Conservation (phyloP, 1,284 basidiomycete species). For the Xanthoconium separans region DNA sequence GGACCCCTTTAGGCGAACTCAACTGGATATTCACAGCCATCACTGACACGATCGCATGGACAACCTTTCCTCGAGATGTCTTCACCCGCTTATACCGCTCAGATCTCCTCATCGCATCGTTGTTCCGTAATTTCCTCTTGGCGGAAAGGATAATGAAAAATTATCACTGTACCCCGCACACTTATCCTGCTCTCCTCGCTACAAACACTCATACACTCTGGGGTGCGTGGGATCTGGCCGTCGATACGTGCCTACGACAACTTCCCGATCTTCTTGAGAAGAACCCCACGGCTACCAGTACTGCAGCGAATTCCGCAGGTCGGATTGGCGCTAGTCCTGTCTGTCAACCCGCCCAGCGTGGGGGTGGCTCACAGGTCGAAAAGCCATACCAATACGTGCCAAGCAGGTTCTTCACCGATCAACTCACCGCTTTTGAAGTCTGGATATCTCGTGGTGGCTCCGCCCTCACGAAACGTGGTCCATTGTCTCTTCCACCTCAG, state of each 20-base stretch:
- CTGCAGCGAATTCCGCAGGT: conserved; percentile 23
- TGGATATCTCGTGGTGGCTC: conserved; percentile 94
- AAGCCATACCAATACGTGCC: conserved; percentile 73
- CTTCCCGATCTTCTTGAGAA: conserved; percentile 84
- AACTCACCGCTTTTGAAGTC: conserved; percentile 96
- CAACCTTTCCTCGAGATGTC: conserved; percentile 89
- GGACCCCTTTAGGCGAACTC: conserved; percentile 94
- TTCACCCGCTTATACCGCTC: conserved; percentile 96
- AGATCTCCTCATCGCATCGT: conserved; percentile 92
- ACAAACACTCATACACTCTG: conserved; percentile 96
- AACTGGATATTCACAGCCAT: conserved; percentile 99
- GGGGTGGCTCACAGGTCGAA: conserved; percentile 38
- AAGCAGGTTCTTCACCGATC: conserved; percentile 96
- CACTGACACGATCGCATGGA: conserved; percentile 99
- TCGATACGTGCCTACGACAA: conserved; percentile 94
- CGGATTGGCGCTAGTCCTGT: conserved; percentile 34
- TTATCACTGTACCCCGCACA: conserved; percentile 96
- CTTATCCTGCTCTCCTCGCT: conserved; percentile 86
- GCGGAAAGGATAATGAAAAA: conserved; percentile 99
- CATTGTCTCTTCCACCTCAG: conserved; percentile 61
- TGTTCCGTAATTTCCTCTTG: conserved; percentile 96
- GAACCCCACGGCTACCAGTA: conserved; percentile 44
- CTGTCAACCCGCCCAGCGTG: conserved; percentile 34
- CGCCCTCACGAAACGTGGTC: conserved; percentile 74
- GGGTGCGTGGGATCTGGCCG: conserved; percentile 97